Percentiles rank a stretch among this genome's conserved stretches.
These are phyloP conservation scores for Taphrina confusa DNA, from an alignment of 1,139 yeast genomes.

Conservation along the genomic window DNA sequence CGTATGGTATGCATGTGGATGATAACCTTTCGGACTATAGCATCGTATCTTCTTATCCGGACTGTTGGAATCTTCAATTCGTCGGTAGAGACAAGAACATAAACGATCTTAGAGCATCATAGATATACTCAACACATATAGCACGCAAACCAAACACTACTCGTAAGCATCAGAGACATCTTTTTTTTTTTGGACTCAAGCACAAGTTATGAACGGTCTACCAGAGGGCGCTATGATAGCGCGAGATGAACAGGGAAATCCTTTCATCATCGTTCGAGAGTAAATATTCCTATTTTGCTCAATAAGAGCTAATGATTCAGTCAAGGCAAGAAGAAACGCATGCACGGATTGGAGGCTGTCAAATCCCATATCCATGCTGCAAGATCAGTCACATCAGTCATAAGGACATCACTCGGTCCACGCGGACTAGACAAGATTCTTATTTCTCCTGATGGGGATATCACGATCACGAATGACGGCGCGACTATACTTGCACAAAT, in stretches of 20 bases:
- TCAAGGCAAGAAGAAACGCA: slow-evolving; percentile 85
- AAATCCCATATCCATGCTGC: slow-evolving; percentile 90
- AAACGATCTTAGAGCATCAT: no score
- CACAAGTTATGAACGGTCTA: slow-evolving; percentile 27
- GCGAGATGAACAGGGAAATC: slow-evolving; percentile 94
- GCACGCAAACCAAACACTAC: no score
- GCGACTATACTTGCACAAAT: slow-evolving; percentile 94
- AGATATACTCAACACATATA: no score
- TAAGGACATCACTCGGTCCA: slow-evolving; percentile 92
- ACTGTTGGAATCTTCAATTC: no score
- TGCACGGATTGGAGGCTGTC: slow-evolving; percentile 92
- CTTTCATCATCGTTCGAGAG: slow-evolving; percentile 94
- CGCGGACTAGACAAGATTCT: slow-evolving; percentile 93
- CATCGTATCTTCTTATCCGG: no score
- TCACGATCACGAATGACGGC: slow-evolving; percentile 97
- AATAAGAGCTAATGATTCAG: slow-evolving; percentile 39
- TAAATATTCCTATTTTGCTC: slow-evolving; percentile 40
- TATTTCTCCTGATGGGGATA: slow-evolving; percentile 92
- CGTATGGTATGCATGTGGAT: no score
- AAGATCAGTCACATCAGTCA: slow-evolving; percentile 87
- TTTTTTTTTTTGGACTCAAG: no score
- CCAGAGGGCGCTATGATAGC: slow-evolving; percentile 33
- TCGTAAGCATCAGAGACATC: no score
- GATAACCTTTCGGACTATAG: no score
- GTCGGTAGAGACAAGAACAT: no score